Conservation (phyloP, 2,329 filamentous ascomycete genomes). For the Scleromitrula shiraiana region DNA sequence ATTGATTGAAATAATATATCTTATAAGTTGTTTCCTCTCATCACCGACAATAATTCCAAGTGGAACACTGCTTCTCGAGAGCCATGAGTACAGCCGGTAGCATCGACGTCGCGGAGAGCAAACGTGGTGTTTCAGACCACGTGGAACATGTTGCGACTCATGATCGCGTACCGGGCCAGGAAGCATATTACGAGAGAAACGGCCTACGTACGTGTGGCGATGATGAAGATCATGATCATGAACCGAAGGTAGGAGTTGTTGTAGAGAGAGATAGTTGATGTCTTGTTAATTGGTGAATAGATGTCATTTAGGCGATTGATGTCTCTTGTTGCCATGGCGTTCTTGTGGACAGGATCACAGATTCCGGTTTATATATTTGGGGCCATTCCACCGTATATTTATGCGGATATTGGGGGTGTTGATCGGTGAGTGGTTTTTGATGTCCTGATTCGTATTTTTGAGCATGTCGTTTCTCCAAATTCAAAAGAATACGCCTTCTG, state of each 20-base stretch:
- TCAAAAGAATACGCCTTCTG: too few species aligned
- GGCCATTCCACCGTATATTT: constrained; percentile 44
- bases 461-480: too few species aligned
- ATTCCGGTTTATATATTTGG: constrained; percentile 50
- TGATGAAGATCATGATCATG: constrained; percentile 39
- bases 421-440: constrained; percentile 21
- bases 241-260: constrained; percentile 38
- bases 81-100: too few species aligned
- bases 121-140: constrained; percentile 1
- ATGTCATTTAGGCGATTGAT: constrained; percentile 51
- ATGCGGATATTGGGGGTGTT: constrained; percentile 48
- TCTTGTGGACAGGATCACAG: constrained; percentile 53
- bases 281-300: constrained; percentile 42
- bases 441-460: background rate
- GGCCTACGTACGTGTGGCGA: constrained; percentile 39
- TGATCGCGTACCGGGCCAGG: constrained; percentile 21
- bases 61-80: too few species aligned
- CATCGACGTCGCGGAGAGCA: too few species aligned
- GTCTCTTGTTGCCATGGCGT: constrained; percentile 49
- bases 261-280: constrained; percentile 29
- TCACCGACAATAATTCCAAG: too few species aligned
- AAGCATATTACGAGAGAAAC: constrained; percentile 17
- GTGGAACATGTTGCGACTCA: constrained; percentile 20
- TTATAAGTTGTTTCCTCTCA: too few species aligned
- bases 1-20: too few species aligned